Evolutionary conservation across 2,329 filamentous ascomycete genomes (phyloP), one percentile per base, ranked within the genome.

Genomic region (Penicillium rolfsii): DNA sequence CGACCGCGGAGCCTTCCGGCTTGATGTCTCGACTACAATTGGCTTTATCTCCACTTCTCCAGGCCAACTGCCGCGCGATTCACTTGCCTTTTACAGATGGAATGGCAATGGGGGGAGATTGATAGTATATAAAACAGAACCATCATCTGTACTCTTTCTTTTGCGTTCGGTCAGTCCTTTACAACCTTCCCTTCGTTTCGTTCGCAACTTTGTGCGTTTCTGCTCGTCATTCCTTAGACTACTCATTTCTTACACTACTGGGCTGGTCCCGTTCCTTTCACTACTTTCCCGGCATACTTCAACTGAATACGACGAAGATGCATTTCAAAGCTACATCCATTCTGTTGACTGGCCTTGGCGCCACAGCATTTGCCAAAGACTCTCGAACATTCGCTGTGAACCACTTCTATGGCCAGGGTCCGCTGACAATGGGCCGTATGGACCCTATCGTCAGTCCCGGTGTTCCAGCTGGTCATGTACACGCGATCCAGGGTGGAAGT

Each of bases 381-480:
- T 52, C 45, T 40, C 56, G 59, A 48, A 65, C 63, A 24, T 65
- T 64, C 28, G 61, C 63, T n/a, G 63, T 65, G 36, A 64, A 65
- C 36, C 63, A 64, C 35, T 64, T 65, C 58, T 64, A 64, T 33
- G 61, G 61, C 30, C 55, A 61, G 24, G 57, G 61, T 22, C 56
- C 61, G 24, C 35, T 65, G 12, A 61, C 61, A 5, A 57, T 56
- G 57, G 63, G 63, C 12, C 63, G 63, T 9, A 64, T 64, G 63
- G 90, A 93, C 68, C 90, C 90, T 58, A 87, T 93, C 64, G 80
- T 92, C 64, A 82, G 73, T 62, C 88, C 89, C 24, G 89, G 89
- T 28, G 61, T 67, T 11, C 71, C 84, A 14, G 83, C 87, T 2
- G 71, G 76, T 50, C 90, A 93, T 74, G 84, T 89, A 28, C 91